Conservation (phyloP, 352 stramenopile species). For the Elongisporangium anandrum region DNA sequence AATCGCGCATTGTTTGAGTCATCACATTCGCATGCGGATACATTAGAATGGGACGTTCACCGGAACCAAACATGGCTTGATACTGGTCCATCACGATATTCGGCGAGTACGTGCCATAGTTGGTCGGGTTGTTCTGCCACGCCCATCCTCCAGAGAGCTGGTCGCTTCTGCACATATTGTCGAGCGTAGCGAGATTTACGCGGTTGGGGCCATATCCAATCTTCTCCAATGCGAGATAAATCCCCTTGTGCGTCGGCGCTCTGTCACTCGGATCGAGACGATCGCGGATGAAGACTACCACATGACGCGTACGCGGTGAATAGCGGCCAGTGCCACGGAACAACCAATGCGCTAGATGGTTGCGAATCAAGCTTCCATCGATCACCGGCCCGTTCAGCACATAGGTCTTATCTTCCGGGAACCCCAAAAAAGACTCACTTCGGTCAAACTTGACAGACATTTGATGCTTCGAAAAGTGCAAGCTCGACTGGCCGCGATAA, state of each 20-base stretch:
- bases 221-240: constrained; percentile 62
- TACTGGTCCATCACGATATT: constrained; percentile 62
- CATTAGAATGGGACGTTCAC: constrained; percentile 42
- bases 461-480: constrained; percentile 58
- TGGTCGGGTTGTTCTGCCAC: constrained; percentile 59
- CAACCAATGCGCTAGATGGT: constrained; percentile 69
- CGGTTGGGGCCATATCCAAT: constrained; percentile 55
- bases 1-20: constrained; percentile 61
- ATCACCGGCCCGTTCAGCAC: constrained; percentile 53
- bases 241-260: constrained; percentile 42
- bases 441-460: constrained; percentile 32
- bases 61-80: constrained; percentile 46
- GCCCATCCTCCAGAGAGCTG: constrained; percentile 55
- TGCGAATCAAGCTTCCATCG: constrained; percentile 57
- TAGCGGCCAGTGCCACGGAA: constrained; percentile 58
- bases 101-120: constrained; percentile 45
- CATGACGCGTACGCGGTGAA: constrained; percentile 44
- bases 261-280: constrained; percentile 16
- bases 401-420: constrained; percentile 42
- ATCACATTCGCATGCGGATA: constrained; percentile 30
- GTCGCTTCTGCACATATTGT: constrained; percentile 19
- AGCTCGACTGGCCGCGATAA: constrained; percentile 56
- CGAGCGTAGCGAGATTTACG: constrained; percentile 31
- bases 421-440: constrained; percentile 25
- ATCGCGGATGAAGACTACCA: constrained; percentile 53